phyloP scores from a whole-genome alignment of 1,139 yeast species.

The Candida sanyaensis region DNA sequence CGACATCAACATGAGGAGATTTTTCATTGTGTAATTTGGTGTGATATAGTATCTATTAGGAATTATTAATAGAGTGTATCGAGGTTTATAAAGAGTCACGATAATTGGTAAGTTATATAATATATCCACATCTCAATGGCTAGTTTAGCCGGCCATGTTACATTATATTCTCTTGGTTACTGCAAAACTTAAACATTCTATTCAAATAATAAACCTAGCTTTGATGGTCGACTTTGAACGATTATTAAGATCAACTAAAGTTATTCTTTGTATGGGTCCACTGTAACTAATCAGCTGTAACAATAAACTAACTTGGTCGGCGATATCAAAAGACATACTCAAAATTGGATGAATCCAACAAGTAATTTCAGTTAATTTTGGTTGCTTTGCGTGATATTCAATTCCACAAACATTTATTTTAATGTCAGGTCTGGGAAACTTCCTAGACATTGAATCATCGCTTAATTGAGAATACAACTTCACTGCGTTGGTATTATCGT shows the following conservation, averaged over 20 bases:
- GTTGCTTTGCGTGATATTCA: conserved; percentile 3
- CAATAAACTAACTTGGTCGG: conserved; percentile 10
- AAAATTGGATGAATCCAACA: conserved; percentile 15
- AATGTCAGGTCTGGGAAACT: conserved; percentile 7
- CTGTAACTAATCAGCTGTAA: conserved; percentile 9
- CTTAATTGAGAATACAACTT: conserved; percentile 8
- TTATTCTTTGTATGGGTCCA: conserved; percentile 4
- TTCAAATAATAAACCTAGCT: neutral
- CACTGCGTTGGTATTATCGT: neutral
- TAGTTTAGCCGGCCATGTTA: too few relatives aligned
- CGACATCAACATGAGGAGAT: too few relatives aligned
- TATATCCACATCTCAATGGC: too few relatives aligned
- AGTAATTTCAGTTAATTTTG: conserved; percentile 7
- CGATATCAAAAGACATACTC: conserved; percentile 14
- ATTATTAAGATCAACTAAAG: conserved; percentile 12
- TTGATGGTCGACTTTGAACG: conserved; percentile 6
- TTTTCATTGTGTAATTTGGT: too few relatives aligned
- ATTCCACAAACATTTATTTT: conserved; percentile 14
- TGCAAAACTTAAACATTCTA: neutral
- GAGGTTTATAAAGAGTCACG: too few relatives aligned
- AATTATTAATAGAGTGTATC: too few relatives aligned
- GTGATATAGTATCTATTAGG: too few relatives aligned
- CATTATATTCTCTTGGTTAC: neutral
- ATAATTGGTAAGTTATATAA: too few relatives aligned
- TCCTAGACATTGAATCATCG: conserved; percentile 7